Conservation (phyloP, 169 alveolate species). For the Condylostoma magnum region DNA sequence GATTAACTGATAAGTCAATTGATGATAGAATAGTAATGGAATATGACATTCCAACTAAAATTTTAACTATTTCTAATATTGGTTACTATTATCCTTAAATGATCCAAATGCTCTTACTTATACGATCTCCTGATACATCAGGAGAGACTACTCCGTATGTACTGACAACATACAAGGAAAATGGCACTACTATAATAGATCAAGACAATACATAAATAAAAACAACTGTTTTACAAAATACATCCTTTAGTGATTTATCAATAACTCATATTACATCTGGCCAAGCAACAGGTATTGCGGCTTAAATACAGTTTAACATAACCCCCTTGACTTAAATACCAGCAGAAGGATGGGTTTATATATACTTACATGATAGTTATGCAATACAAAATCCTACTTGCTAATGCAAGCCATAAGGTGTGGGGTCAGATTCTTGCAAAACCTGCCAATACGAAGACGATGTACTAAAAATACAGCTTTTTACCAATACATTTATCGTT, state of each 20-base stretch:
- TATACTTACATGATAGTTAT: slow-evolving; percentile 1
- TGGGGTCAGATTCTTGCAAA: not conserved
- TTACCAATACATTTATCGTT: not conserved
- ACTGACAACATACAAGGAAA: not conserved
- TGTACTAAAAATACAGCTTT: slow-evolving; percentile 1
- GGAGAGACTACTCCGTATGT: not conserved
- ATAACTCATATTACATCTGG: not conserved
- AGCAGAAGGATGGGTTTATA: not conserved
- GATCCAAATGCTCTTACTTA: not conserved
- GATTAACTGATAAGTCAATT: not conserved
- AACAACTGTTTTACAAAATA: not conserved
- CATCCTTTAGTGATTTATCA: not conserved
- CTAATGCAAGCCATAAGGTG: slow-evolving; percentile 9
- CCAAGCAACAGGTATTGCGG: not conserved
- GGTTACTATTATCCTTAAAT: not conserved
- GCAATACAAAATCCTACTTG: not conserved
- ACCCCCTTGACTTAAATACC: slow-evolving; percentile 19
- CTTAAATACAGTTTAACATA: not conserved
- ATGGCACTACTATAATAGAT: not conserved
- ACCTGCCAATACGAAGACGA: not conserved
- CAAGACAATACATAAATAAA: not conserved
- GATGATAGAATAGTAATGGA: not conserved
- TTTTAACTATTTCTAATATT: slow-evolving; percentile 13
- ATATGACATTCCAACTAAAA: not conserved
- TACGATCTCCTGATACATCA: slow-evolving; percentile 9